Base-by-base conservation (phyloP, 2,329 filamentous ascomycete genomes). In the Scytalidium sp. region DNA sequence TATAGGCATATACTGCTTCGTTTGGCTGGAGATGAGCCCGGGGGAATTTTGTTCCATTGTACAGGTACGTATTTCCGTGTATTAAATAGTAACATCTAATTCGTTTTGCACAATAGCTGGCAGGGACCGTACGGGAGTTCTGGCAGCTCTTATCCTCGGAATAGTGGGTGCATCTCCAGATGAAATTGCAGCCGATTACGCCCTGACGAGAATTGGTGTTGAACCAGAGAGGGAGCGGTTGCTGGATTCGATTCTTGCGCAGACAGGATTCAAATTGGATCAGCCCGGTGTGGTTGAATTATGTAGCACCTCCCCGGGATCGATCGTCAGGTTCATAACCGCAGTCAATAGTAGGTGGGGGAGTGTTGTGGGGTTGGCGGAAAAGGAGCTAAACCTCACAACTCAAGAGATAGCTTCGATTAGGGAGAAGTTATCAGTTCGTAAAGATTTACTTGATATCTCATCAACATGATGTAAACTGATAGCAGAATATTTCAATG, bases 41-140 rank as follows among this genome's bases (percentile, higher is more conserved):
- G 1, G 70, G 76, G 58, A 68, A 71, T 15, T 70, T 79, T 51
- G 53, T 81, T 81, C 39, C 79, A 82, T 60, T 82, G 78, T 60
- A 79, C 74, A 8, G 78, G 32, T 36, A 36, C 15, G 32, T n/a
- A 36, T 9, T 36, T 36, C 15, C 25, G 25, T 27, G 7, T 15
- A n/a, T 36, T 36, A n/a, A 4, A 36, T 6, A n/a, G 17, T 36
- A 4, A 8, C 17, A 36, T 15, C 32, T 15, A 15, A 36, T 36
- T 4, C 6, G 17, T 36, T 4, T n/a, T 36, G n/a, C 17, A n/a
- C 7, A 4, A 25, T 22, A 44, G 42, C 42, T 25, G 20, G 42
- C 5, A 44, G 27, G 20, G 42, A 44, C 13, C 19, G 20, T 17
- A 44, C 42, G 4, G 20, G 42, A 17, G 21, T 44, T 23, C 13